Percentiles rank a stretch among this genome's conserved stretches.
These are phyloP conservation scores for Prunus armeniaca DNA, from an alignment of 306 rosid genomes.

Conservation along the genomic window DNA sequence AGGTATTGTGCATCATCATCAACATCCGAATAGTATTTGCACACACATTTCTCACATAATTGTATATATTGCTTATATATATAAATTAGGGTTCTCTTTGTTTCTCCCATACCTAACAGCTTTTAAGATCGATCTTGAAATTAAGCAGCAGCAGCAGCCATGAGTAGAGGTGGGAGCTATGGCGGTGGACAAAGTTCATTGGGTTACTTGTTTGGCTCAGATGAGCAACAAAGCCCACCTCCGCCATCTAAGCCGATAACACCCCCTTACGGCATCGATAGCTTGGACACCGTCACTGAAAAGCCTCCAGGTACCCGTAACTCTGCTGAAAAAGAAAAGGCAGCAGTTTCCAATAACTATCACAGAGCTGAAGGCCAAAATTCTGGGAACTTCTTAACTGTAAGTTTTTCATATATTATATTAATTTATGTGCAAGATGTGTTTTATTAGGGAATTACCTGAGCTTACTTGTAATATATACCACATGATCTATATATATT, in stretches of 20 bases:
- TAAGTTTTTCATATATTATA: slow-evolving; percentile 15
- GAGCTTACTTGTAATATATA: not conserved
- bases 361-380: slow-evolving; percentile 49
- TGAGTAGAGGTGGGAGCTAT: slow-evolving; percentile 71
- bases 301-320: slow-evolving; percentile 25
- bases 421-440: not conserved
- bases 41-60: not conserved
- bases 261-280: slow-evolving; percentile 64
- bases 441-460: not conserved
- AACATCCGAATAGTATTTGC: not conserved
- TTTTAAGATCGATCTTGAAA: too few relatives aligned
- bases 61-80: not conserved
- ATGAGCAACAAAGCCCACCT: slow-evolving; percentile 42
- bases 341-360: slow-evolving; percentile 33
- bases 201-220: slow-evolving; percentile 69
- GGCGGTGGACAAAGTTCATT: slow-evolving; percentile 75
- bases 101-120: not conserved
- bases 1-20: not conserved
- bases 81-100: slow-evolving; percentile 22
- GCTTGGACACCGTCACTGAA: slow-evolving; percentile 31
- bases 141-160: slow-evolving; percentile 9
- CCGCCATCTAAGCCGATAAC: slow-evolving; percentile 23
- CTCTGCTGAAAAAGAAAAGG: slow-evolving; percentile 30
- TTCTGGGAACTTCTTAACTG: slow-evolving; percentile 52
- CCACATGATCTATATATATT: too few relatives aligned